Percentiles rank a stretch among this genome's conserved stretches.
These are phyloP conservation scores for Elaeagnus macrophylla DNA, from an alignment of 306 rosid species.

Conservation along the genomic window DNA sequence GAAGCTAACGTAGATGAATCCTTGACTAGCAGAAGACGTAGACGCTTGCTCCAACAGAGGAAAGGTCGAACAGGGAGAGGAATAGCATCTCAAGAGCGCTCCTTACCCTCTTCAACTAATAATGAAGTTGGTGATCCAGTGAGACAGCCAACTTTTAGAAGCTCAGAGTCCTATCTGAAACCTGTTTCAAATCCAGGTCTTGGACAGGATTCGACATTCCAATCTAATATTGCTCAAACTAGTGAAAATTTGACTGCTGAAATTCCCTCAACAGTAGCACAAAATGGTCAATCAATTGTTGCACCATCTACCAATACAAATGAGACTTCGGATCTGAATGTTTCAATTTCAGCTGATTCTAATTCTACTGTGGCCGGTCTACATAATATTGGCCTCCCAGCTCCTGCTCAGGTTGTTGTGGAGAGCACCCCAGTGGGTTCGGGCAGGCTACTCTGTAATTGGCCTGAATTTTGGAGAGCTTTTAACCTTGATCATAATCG, in stretches of 20 bases:
- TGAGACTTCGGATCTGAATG: slow-evolving; percentile 38
- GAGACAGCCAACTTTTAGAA: slow-evolving; percentile 43
- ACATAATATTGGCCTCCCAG: slow-evolving; percentile 69
- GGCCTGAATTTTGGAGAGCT: slow-evolving; percentile 99
- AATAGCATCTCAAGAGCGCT: slow-evolving; percentile 59
- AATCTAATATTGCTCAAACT: slow-evolving; percentile 42
- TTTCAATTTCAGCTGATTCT: slow-evolving; percentile 42
- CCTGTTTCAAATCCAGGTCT: slow-evolving; percentile 38
- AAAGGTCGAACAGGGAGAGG: slow-evolving; percentile 77
- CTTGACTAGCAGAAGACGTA: slow-evolving; percentile 59
- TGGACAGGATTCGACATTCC: slow-evolving; percentile 47
- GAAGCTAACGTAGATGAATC: slow-evolving; percentile 66
- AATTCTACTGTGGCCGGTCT: slow-evolving; percentile 40
- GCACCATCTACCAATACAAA: slow-evolving; percentile 31
- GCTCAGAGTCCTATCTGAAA: slow-evolving; percentile 37
- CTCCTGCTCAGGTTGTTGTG: slow-evolving; percentile 99
- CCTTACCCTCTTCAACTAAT: slow-evolving; percentile 48
- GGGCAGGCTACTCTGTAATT: slow-evolving; percentile 87
- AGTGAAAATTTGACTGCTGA: slow-evolving; percentile 46
- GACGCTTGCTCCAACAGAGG: slow-evolving; percentile 81
- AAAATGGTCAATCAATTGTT: slow-evolving; percentile 44
- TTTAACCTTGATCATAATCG: slow-evolving; percentile 98
- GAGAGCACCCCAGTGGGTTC: slow-evolving; percentile 97
- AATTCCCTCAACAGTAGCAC: slow-evolving; percentile 32
- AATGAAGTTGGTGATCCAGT: slow-evolving; percentile 56